These are phyloP conservation scores for Bretschneidera sinensis DNA, from an alignment of 345 rosid genomes.

Conservation along the genomic window DNA sequence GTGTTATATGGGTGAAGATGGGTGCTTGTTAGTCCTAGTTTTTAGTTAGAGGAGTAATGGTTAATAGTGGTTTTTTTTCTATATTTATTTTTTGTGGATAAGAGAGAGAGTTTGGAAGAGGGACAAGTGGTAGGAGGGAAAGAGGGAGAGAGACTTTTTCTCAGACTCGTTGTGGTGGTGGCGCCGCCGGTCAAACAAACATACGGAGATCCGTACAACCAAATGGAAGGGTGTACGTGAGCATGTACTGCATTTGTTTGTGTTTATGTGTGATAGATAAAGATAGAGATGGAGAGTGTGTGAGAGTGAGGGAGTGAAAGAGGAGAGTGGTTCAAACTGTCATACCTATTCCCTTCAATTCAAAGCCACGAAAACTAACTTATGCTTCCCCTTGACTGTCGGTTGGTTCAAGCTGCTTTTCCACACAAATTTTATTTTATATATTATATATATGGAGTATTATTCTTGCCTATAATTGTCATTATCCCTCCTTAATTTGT, in stretches of 20 bases:
- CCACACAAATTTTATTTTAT: constrained; percentile 28
- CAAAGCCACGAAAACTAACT: constrained; percentile 61
- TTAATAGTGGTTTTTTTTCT: constrained; percentile 19
- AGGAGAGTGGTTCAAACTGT: constrained; percentile 45
- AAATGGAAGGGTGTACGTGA: constrained; percentile 14
- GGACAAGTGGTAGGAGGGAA: constrained; percentile 64
- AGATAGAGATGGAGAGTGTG: constrained; percentile 2
- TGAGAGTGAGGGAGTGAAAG: constrained; percentile 12
- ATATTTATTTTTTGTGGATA: constrained; percentile 30
- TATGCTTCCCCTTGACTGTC: constrained; percentile 51
- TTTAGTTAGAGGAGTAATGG: constrained; percentile 46
- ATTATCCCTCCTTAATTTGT: not conserved
- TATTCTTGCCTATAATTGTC: constrained; percentile 13
- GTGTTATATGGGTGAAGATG: constrained; percentile 39
- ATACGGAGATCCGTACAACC: constrained; percentile 32
- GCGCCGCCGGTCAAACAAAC: constrained; percentile 45
- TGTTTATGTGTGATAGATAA: constrained; percentile 2
- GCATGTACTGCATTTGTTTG: not conserved
- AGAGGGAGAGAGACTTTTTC: constrained; percentile 64
- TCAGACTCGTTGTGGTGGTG: constrained; percentile 31
- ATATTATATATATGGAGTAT: not conserved
- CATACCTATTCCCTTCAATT: constrained; percentile 57
- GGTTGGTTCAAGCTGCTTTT: constrained; percentile 50
- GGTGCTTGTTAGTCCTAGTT: constrained; percentile 41
- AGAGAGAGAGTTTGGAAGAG: constrained; percentile 6